Conservation (phyloP, 1,139 yeast species). For the Pichia inconspicua region DNA sequence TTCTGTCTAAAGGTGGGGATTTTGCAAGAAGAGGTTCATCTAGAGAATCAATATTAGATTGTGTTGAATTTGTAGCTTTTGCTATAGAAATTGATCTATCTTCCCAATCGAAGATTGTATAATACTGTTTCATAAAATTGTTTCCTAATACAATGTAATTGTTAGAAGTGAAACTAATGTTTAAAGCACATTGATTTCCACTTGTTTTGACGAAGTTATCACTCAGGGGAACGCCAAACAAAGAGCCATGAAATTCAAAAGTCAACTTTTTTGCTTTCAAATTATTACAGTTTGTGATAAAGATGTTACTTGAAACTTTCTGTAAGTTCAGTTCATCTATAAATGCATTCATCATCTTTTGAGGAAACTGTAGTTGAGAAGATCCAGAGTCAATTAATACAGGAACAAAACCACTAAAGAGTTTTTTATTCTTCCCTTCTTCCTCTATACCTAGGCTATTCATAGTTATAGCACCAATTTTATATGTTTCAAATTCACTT, state of each 20-base stretch:
- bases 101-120: not conserved
- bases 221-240: not conserved
- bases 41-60: not conserved
- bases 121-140: not conserved
- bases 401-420: slow-evolving; percentile 25
- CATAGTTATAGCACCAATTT: slow-evolving; percentile 36
- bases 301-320: slow-evolving; percentile 55
- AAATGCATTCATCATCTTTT: not conserved
- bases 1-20: slow-evolving; percentile 3
- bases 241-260: not conserved
- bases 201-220: not conserved
- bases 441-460: slow-evolving; percentile 20
- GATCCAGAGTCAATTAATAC: not conserved
- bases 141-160: not conserved
- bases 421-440: slow-evolving; percentile 4
- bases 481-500: not conserved
- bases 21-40: not conserved
- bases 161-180: not conserved
- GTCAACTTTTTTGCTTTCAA: not conserved
- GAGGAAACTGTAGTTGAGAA: not conserved
- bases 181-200: slow-evolving; percentile 1
- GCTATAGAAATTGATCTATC: not conserved
- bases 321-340: not conserved
- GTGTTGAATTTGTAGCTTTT: not conserved
- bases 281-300: slow-evolving; percentile 39